Conservation (phyloP, 768 basidiomycete genomes). For the Kwoniella shandongensis region DNA sequence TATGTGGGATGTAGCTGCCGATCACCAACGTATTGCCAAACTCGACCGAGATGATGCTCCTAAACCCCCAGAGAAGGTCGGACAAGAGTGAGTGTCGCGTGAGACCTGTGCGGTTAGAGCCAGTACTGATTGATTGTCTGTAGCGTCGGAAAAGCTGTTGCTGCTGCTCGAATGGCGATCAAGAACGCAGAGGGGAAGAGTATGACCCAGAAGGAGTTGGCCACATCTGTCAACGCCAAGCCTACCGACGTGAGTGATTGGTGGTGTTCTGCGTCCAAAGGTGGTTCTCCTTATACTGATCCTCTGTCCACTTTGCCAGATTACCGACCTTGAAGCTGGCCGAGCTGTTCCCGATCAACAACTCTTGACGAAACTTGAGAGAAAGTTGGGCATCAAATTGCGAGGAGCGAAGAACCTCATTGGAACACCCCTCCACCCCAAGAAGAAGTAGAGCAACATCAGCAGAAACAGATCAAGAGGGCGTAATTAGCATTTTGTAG, state of each 20-base stretch:
- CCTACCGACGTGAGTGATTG: constrained; percentile 57
- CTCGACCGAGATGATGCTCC: constrained; percentile 95
- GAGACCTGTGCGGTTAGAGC: background rate
- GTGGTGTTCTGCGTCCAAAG: no score
- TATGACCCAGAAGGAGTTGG: constrained; percentile 87
- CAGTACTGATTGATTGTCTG: background rate
- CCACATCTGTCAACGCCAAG: constrained; percentile 91
- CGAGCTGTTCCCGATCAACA: constrained; percentile 83
- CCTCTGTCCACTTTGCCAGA: constrained; percentile 21
- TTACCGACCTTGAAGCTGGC: constrained; percentile 76
- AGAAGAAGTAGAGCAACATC: constrained; percentile 45
- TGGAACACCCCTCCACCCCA: constrained; percentile 50
- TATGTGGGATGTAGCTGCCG: constrained; percentile 63
- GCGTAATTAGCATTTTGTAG: constrained; percentile 1
- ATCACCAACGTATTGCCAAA: constrained; percentile 90
- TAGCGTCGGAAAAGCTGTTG: constrained; percentile 66
- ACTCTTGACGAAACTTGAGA: constrained; percentile 85
- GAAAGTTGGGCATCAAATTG: constrained; percentile 79
- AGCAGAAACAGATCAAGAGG: constrained; percentile 35
- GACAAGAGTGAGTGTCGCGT: constrained; percentile 37
- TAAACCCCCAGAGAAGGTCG: constrained; percentile 80
- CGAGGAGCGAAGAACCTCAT: constrained; percentile 62
- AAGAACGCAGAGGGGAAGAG: constrained; percentile 56
- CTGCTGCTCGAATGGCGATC: constrained; percentile 72
- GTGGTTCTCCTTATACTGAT: background rate